Conservation (phyloP, 768 basidiomycete species). For the Suillus subaureus region DNA sequence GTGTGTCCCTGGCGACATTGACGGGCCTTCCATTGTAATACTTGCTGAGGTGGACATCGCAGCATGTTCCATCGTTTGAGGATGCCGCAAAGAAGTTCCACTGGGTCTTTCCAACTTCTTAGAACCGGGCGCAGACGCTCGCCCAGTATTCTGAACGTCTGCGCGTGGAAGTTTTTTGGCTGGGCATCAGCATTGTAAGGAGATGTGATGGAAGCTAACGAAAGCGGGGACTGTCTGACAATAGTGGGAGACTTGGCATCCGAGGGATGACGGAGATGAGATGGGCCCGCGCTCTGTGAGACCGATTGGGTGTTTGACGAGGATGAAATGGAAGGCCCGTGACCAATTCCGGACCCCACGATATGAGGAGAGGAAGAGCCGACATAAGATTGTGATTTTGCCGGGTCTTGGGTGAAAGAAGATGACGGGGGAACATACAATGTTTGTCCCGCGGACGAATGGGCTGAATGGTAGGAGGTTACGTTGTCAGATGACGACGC, state of each 20-base stretch:
- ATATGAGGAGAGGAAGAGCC: conserved; percentile 28
- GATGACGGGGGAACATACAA: conserved; percentile 27
- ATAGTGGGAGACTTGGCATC: conserved; percentile 34
- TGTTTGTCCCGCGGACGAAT: conserved; percentile 27
- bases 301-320: conserved; percentile 23
- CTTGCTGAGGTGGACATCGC: conserved; percentile 25
- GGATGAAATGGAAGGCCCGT: conserved; percentile 23
- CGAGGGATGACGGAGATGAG: conserved; percentile 31
- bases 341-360: conserved; percentile 16
- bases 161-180: conserved; percentile 81
- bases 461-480: conserved; percentile 28
- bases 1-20: conserved; percentile 32
- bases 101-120: conserved; percentile 37
- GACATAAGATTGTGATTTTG: conserved; percentile 30
- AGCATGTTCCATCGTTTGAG: conserved; percentile 28
- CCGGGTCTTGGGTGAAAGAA: conserved; percentile 28
- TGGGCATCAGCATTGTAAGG: conserved; percentile 42
- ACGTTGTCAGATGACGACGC: conserved; percentile 27
- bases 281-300: conserved; percentile 17
- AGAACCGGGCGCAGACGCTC: conserved; percentile 70
- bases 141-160: conserved; percentile 73
- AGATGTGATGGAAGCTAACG: conserved; percentile 43
- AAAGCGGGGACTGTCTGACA: conserved; percentile 40
- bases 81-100: conserved; percentile 42
- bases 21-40: conserved; percentile 32